phyloP scores from a whole-genome alignment of 257 asterid species.

The Salvia rosmarinus region DNA sequence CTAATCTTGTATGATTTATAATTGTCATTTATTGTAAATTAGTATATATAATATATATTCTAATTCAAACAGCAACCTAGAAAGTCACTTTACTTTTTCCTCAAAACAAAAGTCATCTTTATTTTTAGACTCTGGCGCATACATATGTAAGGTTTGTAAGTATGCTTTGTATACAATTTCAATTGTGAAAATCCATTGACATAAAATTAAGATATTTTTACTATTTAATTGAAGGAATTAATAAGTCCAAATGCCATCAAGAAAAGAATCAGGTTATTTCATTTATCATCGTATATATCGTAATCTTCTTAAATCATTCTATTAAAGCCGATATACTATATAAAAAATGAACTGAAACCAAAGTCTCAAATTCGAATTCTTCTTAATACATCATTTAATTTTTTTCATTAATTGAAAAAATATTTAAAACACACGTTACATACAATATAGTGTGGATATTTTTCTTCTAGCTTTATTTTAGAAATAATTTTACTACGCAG shows the following conservation, averaged over 20 bases:
- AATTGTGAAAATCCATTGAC: not conserved
- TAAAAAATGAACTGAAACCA: too few relatives aligned
- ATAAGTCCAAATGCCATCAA: not conserved
- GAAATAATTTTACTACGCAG: not conserved
- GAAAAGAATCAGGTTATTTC: not conserved
- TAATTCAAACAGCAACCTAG: too few relatives aligned
- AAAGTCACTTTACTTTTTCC: not conserved
- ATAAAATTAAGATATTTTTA: too few relatives aligned
- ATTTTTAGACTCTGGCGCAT: not conserved
- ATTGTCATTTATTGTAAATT: too few relatives aligned
- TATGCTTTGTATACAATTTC: too few relatives aligned
- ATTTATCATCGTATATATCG: constrained; percentile 1
- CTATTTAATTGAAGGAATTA: not conserved
- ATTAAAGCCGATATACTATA: not conserved
- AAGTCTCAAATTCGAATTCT: too few relatives aligned
- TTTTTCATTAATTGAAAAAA: too few relatives aligned
- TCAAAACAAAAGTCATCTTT: not conserved
- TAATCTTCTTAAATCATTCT: not conserved
- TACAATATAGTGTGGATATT: not conserved
- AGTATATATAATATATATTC: too few relatives aligned
- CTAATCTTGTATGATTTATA: too few relatives aligned
- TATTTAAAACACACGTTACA: not conserved
- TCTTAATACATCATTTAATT: too few relatives aligned
- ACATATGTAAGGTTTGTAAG: not conserved
- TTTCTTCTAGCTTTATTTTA: not conserved